Evolutionary conservation across 2,329 filamentous ascomycete species (phyloP), one percentile per base, ranked within the genome.

Genomic region (Proliferodiscus dingleyae): DNA sequence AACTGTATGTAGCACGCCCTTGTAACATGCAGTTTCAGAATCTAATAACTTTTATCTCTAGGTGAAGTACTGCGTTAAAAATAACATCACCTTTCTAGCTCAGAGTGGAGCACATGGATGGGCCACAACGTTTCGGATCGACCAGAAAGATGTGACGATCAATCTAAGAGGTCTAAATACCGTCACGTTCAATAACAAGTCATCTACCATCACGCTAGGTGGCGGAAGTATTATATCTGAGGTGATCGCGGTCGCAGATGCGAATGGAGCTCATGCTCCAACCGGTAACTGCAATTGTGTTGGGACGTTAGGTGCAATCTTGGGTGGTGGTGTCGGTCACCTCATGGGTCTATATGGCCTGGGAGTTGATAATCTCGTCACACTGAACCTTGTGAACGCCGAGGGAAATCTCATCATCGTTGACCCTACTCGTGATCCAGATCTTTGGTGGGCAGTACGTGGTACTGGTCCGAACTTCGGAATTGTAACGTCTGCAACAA

Each of bases 101-200:
- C 37, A 40, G 24, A 40, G 26, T 19, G 37, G 37, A n/a, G 37
- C 21, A n/a, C 37, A 40, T 40, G 37, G 37, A 16, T 40, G 37
- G 37, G 26, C 8, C 11, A 40, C 13, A 2, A 16, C 22, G 18
- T 24, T 40, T 16, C 5, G 26, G 15, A 26, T 40, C 13, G 13
- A 15, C 2, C 24, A 26, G 26, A 24, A 26, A 2, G 37, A 24
- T 16, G 22, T 40, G 11, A 8, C 26, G 7, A 29, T 40, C 37
- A 40, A 40, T 28, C 26, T 40, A 15, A 15, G 21, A 24, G 37
- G 19, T 7, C 37, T 40, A 18, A 24, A 40, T 16, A 16, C 3
- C 16, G 37, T 40, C 21, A 40, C 37, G 8, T 40, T 40, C 37
- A 29, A 40, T 15, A 26, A 24, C 29, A 15, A 40, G 11, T 22